Evolutionary conservation across 2,329 filamentous ascomycete genomes (phyloP).

Genomic region (Curvularia lunata): DNA sequence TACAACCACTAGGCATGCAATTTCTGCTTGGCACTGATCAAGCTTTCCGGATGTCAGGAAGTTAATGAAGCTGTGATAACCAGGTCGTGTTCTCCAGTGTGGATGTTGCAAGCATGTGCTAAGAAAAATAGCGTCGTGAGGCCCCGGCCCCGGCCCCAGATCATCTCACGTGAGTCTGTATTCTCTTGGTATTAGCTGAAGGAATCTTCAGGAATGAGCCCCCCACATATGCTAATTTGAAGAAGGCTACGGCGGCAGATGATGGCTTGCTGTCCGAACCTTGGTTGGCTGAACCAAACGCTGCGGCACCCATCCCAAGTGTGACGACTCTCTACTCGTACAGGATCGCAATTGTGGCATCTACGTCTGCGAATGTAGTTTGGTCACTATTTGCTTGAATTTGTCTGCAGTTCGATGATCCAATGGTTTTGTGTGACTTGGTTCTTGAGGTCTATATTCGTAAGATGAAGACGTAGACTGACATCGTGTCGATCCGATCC

Average conservation of each 20-base stretch:
- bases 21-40: not conserved
- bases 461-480: not conserved
- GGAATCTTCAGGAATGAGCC: not conserved
- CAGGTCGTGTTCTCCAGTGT: not conserved
- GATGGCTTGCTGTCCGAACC: conserved; percentile 1
- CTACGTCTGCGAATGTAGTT: not conserved
- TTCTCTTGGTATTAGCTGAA: not conserved
- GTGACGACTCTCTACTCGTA: not conserved
- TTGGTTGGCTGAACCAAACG: conserved; percentile 15
- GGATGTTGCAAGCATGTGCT: conserved; percentile 1
- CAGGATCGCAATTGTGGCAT: not conserved
- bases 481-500: not conserved
- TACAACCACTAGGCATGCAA: not conserved
- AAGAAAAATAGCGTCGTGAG: not conserved
- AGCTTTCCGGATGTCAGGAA: no score
- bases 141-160: not conserved
- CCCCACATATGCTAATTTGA: conserved; percentile 1
- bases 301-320: conserved; percentile 10
- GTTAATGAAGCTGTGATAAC: not conserved
- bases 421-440: not conserved
- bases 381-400: not conserved
- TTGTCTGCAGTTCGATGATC: not conserved
- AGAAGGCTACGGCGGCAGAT: not conserved
- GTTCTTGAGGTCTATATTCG: not conserved
- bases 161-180: not conserved